Evolutionary conservation across 805 yeast species (phyloP).

Genomic region (Ogataea paraovalis): DNA sequence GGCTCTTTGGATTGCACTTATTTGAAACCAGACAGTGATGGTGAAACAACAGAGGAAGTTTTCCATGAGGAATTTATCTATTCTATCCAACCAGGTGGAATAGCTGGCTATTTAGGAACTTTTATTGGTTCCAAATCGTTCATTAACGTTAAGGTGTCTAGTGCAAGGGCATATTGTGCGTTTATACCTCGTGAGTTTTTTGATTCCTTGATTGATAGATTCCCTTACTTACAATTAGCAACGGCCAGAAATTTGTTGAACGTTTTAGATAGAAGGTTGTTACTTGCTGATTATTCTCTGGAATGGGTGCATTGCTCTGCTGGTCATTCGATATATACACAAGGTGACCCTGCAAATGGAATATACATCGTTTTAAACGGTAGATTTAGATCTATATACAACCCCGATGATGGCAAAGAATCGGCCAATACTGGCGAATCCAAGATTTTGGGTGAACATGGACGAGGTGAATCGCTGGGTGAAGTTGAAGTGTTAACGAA

Average conservation of each 20-base stretch:
- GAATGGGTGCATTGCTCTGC: slow-evolving; percentile 95
- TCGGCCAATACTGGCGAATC: slow-evolving; percentile 16
- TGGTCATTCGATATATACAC: slow-evolving; percentile 72
- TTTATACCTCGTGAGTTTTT: slow-evolving; percentile 60
- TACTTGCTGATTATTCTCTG: slow-evolving; percentile 81
- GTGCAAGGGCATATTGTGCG: slow-evolving; percentile 65
- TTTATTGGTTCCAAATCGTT: slow-evolving; percentile 76
- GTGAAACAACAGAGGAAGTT: slow-evolving; percentile 7
- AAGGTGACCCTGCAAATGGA: slow-evolving; percentile 87
- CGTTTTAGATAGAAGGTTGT: slow-evolving; percentile 61
- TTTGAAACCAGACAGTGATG: slow-evolving; percentile 28
- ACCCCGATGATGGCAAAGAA: slow-evolving; percentile 10
- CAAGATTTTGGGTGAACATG: slow-evolving; percentile 61
- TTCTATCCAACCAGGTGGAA: slow-evolving; percentile 67
- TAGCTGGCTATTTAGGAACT: slow-evolving; percentile 85
- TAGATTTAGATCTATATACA: slow-evolving; percentile 60
- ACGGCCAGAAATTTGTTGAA: slow-evolving; percentile 70
- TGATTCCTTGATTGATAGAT: slow-evolving; percentile 66
- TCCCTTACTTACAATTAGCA: slow-evolving; percentile 70
- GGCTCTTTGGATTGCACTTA: slow-evolving; percentile 69
- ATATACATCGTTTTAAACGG: slow-evolving; percentile 88
- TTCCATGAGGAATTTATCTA: slow-evolving; percentile 42
- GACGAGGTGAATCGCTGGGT: slow-evolving; percentile 93
- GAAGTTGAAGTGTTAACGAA: slow-evolving; percentile 92
- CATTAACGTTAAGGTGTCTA: slow-evolving; percentile 60